These are phyloP conservation scores for Papiliotrema flavescens DNA, from an alignment of 1,284 basidiomycete species.

Conservation along the genomic window DNA sequence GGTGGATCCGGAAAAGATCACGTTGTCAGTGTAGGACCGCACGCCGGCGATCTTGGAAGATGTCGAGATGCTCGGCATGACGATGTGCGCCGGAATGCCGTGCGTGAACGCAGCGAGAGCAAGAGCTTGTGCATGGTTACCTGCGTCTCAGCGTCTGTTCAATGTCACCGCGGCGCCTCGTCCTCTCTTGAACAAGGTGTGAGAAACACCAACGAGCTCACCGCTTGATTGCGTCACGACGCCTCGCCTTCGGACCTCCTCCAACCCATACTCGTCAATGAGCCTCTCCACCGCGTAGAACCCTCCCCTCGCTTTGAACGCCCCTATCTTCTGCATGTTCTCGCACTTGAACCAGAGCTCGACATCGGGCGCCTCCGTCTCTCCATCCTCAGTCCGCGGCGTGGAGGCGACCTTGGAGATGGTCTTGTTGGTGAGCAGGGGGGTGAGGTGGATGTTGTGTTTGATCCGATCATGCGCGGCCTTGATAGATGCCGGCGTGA, in stretches of 20 bases:
- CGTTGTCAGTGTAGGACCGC: constrained; percentile 17
- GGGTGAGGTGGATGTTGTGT: constrained; percentile 13
- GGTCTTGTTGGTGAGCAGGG: constrained; percentile 16
- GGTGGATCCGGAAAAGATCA: constrained; percentile 23
- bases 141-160: constrained; percentile 3
- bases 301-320: constrained; percentile 25
- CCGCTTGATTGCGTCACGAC: constrained; percentile 25
- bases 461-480: constrained; percentile 11
- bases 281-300: constrained; percentile 20
- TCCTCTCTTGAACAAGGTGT: not conserved
- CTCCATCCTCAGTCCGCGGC: not conserved
- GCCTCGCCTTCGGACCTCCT: constrained; percentile 16
- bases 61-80: constrained; percentile 31
- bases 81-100: constrained; percentile 22
- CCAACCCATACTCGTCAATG: constrained; percentile 17
- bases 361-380: constrained; percentile 7
- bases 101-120: constrained; percentile 20
- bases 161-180: not conserved
- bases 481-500: not conserved
- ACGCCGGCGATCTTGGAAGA: constrained; percentile 29
- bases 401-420: constrained; percentile 14
- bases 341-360: constrained; percentile 27
- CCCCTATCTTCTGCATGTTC: constrained; percentile 23
- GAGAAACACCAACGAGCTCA: not conserved
- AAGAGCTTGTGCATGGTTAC: constrained; percentile 27